phyloP scores from a whole-genome alignment of 2,329 filamentous ascomycete species.

The Incumbomyces delicatus region DNA sequence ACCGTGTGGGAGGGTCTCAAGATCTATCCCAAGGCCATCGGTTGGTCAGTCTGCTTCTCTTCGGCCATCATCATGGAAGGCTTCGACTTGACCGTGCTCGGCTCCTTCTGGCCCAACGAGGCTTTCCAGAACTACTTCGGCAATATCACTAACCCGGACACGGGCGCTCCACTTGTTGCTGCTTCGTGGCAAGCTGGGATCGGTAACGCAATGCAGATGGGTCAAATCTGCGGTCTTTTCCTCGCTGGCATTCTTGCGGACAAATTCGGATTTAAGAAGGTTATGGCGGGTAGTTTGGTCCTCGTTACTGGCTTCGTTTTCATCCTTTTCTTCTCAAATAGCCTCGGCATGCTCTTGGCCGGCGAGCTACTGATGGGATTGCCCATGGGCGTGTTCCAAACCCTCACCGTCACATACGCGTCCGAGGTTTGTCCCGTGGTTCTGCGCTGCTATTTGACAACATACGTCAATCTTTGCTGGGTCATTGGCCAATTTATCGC shows the following conservation, averaged over 20 bases:
- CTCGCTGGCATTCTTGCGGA: conserved; percentile 58
- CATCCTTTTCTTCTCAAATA: conserved; percentile 32
- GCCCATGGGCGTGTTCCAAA: conserved; percentile 44
- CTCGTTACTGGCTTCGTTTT: conserved; percentile 40
- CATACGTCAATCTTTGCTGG: conserved; percentile 34
- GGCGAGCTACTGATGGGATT: conserved; percentile 31
- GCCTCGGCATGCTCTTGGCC: conserved; percentile 23
- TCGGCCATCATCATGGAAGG: conserved; percentile 84
- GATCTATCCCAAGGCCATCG: conserved; percentile 77
- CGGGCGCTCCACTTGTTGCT: conserved; percentile 37
- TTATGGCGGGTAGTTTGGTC: conserved; percentile 50
- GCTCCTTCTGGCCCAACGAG: conserved; percentile 59
- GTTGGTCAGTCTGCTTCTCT: conserved; percentile 74
- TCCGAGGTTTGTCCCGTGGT: conserved; percentile 23
- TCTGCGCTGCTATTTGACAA: conserved; percentile 24
- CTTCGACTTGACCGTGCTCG: conserved; percentile 71
- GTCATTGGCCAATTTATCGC: conserved; percentile 27
- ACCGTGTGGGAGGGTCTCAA: conserved; percentile 56
- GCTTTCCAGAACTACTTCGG: conserved; percentile 37
- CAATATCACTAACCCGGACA: conserved; percentile 21
- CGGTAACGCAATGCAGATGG: conserved; percentile 43
- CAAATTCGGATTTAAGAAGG: conserved; percentile 54
- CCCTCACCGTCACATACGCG: conserved; percentile 24
- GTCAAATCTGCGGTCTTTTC: conserved; percentile 56
- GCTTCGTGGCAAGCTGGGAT: conserved; percentile 49